Conservation (phyloP, 139 green algal species). For the Ostreobium quekettii region DNA sequence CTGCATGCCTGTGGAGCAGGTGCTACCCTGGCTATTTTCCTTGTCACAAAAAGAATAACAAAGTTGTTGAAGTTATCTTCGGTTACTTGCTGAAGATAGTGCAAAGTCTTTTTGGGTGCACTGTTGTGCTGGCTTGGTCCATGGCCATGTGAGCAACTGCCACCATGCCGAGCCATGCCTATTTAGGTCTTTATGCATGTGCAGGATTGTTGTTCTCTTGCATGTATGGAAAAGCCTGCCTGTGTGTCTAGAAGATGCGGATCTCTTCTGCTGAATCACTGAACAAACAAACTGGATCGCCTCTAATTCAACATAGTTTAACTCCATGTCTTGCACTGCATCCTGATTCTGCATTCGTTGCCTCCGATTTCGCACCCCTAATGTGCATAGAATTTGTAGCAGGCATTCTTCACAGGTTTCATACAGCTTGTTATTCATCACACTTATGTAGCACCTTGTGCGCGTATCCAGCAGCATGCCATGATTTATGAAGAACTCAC, state of each 20-base stretch:
- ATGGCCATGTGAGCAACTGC: neutral
- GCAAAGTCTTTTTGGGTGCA: conserved; percentile 13
- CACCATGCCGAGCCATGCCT: too few relatives aligned
- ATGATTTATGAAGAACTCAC: neutral
- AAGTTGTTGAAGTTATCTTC: neutral
- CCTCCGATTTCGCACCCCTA: too few relatives aligned
- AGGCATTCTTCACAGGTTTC: neutral
- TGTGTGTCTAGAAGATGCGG: too few relatives aligned
- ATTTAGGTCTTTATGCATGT: too few relatives aligned
- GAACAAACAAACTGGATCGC: too few relatives aligned
- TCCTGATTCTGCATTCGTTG: too few relatives aligned
- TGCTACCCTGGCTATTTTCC: conserved; percentile 9
- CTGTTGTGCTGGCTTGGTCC: neutral
- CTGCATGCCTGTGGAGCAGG: conserved; percentile 58
- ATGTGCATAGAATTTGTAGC: too few relatives aligned
- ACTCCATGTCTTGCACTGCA: too few relatives aligned
- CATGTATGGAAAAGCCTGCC: too few relatives aligned
- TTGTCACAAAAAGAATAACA: neutral
- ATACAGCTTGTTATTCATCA: conserved; percentile 1
- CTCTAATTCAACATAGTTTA: too few relatives aligned
- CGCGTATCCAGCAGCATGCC: neutral
- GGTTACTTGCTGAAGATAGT: neutral
- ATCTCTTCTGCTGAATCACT: too few relatives aligned
- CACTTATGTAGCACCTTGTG: neutral
- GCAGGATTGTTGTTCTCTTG: too few relatives aligned